These are phyloP conservation scores for Lepiota venenata DNA, from an alignment of 768 basidiomycete genomes.

Conservation along the genomic window DNA sequence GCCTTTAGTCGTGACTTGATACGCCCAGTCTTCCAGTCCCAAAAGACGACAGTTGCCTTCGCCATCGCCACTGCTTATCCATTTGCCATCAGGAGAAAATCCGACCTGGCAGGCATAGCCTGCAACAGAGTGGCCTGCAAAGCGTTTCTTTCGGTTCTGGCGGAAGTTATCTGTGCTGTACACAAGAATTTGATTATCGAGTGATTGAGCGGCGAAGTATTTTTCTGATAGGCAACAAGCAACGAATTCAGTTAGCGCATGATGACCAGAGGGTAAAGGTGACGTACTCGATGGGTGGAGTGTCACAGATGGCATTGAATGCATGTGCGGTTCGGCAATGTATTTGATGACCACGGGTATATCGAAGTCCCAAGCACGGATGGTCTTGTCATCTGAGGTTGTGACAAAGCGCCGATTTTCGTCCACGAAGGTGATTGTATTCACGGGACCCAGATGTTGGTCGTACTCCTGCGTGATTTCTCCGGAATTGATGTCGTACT, in stretches of 20 bases:
- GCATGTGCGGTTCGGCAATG: constrained; percentile 99
- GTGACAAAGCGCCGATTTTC: constrained; percentile 97
- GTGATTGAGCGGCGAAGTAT: constrained; percentile 95
- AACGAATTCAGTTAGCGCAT: background rate
- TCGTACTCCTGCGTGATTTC: constrained; percentile 99
- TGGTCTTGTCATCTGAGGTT: constrained; percentile 98
- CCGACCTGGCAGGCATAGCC: constrained; percentile 97
- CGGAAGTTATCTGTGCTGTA: constrained; percentile 98
- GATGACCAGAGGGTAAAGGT: constrained; percentile 6
- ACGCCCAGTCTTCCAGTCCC: constrained; percentile 99
- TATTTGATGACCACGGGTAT: constrained; percentile 99
- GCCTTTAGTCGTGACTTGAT: constrained; percentile 89
- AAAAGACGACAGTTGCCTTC: constrained; percentile 95
- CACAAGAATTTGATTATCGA: constrained; percentile 97
- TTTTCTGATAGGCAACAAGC: constrained; percentile 51
- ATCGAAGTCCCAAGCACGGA: constrained; percentile 99
- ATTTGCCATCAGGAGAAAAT: constrained; percentile 97
- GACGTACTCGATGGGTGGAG: constrained; percentile 90
- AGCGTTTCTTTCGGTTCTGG: constrained; percentile 98
- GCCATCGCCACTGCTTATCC: constrained; percentile 96
- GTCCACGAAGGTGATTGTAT: constrained; percentile 98
- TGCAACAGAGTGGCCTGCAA: constrained; percentile 94
- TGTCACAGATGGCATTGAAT: constrained; percentile 98
- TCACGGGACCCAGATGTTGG: constrained; percentile 97
- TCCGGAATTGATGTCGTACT: constrained; percentile 95